A percentile compares a stretch with the other conserved stretches of the same genome.
Conservation (phyloP, 257 asterid genomes). For the Ligustrum vulgare region DNA sequence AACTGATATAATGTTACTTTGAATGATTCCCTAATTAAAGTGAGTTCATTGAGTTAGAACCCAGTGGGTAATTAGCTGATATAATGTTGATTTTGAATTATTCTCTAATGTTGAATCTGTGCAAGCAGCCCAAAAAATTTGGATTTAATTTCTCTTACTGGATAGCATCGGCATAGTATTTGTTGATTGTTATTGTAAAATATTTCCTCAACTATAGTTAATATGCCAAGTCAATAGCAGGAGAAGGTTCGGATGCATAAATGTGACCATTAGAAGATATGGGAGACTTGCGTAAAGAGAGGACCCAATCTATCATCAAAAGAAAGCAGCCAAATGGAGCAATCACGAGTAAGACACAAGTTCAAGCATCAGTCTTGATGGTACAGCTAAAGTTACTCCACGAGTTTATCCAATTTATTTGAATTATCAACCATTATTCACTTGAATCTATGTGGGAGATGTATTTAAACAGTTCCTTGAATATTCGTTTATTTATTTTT, state of each 20-base stretch:
- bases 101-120: background rate
- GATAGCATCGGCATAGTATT: constrained; percentile 1
- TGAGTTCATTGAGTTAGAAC: background rate
- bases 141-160: background rate
- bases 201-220: constrained; percentile 18
- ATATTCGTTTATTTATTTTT: too few species aligned
- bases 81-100: too few species aligned
- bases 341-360: constrained; percentile 36
- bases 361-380: constrained; percentile 40
- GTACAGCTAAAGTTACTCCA: constrained; percentile 26
- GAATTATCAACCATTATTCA: background rate
- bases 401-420: constrained; percentile 2
- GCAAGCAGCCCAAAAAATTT: background rate
- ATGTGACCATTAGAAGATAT: constrained; percentile 23
- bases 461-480: background rate
- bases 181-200: constrained; percentile 20
- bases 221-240: background rate
- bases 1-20: background rate
- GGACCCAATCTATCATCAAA: constrained; percentile 26
- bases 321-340: constrained; percentile 49
- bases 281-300: constrained; percentile 49
- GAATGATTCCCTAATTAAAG: background rate
- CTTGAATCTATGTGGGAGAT: background rate
- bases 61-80: too few species aligned
- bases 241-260: constrained; percentile 5